Evolutionary conservation across 2,329 filamentous ascomycete genomes (phyloP).

Genomic region (Botrytis aclada): DNA sequence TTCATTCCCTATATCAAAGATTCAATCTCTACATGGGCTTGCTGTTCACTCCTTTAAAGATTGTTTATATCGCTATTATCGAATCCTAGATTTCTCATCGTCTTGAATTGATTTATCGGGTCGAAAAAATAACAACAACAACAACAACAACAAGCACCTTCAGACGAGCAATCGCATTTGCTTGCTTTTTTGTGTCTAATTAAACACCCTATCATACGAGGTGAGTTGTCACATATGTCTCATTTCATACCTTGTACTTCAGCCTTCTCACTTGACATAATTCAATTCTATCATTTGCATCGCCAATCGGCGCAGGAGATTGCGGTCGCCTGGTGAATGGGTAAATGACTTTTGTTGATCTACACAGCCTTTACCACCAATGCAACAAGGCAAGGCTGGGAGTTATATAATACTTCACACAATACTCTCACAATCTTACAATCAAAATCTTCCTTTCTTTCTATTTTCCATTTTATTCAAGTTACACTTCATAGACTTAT

Average conservation of each 20-base stretch:
- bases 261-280: background rate
- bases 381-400: slow-evolving; percentile 3
- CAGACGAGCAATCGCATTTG: slow-evolving; percentile 5
- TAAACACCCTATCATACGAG: slow-evolving; percentile 12
- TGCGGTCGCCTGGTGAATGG: slow-evolving; percentile 11
- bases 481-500: background rate
- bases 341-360: background rate
- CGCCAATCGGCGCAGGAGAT: background rate
- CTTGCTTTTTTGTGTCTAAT: slow-evolving; percentile 6
- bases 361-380: background rate
- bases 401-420: slow-evolving; percentile 2
- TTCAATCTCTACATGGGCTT: background rate
- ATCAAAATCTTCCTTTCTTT: background rate
- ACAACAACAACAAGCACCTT: background rate
- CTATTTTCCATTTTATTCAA: background rate
- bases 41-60: slow-evolving; percentile 1
- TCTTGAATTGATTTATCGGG: background rate
- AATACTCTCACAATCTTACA: background rate
- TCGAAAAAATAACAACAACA: background rate
- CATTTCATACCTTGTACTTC: background rate
- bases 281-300: background rate
- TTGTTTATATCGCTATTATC: slow-evolving; percentile 7
- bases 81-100: background rate
- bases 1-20: background rate
- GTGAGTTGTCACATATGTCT: slow-evolving; percentile 20